phyloP scores from a whole-genome alignment of 108 stramenopile genomes.

The Chaetoceros muelleri region DNA sequence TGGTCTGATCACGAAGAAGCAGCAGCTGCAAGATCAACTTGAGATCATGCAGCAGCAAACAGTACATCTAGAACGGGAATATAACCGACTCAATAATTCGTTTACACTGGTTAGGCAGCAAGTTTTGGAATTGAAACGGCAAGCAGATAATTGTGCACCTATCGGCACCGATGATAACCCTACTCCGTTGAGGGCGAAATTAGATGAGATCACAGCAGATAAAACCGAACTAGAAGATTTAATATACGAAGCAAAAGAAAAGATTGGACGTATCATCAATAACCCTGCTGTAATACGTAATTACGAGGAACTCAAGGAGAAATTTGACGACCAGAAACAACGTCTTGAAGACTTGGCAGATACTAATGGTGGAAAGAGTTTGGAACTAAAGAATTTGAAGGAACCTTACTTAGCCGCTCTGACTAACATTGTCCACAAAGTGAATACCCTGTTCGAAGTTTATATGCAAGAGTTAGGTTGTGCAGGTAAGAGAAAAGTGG shows the following conservation, averaged over 20 bases:
- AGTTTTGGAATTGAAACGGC: neutral
- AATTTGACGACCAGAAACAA: slow-evolving; percentile 38
- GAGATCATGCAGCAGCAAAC: neutral
- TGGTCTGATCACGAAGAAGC: slow-evolving; percentile 4
- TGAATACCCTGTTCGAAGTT: slow-evolving; percentile 43
- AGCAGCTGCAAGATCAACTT: neutral
- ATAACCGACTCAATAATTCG: neutral
- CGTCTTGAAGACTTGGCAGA: slow-evolving; percentile 36
- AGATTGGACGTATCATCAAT: slow-evolving; percentile 39
- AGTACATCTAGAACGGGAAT: neutral
- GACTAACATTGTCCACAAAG: slow-evolving; percentile 22
- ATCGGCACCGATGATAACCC: neutral
- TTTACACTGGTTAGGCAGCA: neutral
- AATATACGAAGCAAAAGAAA: slow-evolving; percentile 44
- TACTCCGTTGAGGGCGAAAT: neutral
- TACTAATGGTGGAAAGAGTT: slow-evolving; percentile 27
- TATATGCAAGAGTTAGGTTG: slow-evolving; percentile 88
- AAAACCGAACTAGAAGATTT: slow-evolving; percentile 37
- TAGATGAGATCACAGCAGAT: slow-evolving; percentile 6
- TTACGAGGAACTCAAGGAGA: slow-evolving; percentile 45
- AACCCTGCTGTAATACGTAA: slow-evolving; percentile 54
- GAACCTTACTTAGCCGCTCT: slow-evolving; percentile 46
- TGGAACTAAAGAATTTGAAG: slow-evolving; percentile 31
- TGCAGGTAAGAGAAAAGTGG: slow-evolving; percentile 17
- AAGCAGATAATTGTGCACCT: neutral